Conservation (phyloP, 2,329 filamentous ascomycete genomes). For the Colletotrichum euphorbiae region DNA sequence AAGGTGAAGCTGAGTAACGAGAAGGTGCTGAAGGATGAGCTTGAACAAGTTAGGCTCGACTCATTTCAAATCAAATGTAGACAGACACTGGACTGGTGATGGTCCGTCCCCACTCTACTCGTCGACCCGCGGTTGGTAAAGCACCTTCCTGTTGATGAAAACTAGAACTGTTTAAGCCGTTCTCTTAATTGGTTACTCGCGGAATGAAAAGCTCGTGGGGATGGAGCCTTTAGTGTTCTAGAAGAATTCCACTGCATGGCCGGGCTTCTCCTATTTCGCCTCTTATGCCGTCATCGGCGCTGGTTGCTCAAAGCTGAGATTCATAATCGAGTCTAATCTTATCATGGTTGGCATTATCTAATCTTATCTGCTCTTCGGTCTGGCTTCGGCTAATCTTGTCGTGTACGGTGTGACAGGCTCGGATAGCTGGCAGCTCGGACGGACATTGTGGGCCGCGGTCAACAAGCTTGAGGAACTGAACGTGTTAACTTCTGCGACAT, state of each 20-base stretch:
- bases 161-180: background rate
- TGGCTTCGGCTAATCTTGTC: background rate
- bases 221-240: background rate
- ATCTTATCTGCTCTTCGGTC: background rate
- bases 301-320: background rate
- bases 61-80: slow-evolving; percentile 27
- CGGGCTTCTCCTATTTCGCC: background rate
- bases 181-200: no score
- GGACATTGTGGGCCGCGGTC: no score
- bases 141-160: background rate
- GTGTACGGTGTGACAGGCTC: no score
- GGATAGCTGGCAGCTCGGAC: no score
- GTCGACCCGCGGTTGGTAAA: slow-evolving; percentile 30
- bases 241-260: slow-evolving; percentile 16
- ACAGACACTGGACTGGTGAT: background rate
- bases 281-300: slow-evolving; percentile 26
- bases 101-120: slow-evolving; percentile 17
- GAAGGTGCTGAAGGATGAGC: background rate
- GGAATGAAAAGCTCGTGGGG: background rate
- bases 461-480: no score
- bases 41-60: slow-evolving; percentile 17
- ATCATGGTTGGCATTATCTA: background rate
- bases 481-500: no score
- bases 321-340: no score
- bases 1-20: background rate